Evolutionary conservation across 2,329 filamentous ascomycete genomes (phyloP), one percentile per base, ranked within the genome.

Genomic region (Pyricularia grisea): DNA sequence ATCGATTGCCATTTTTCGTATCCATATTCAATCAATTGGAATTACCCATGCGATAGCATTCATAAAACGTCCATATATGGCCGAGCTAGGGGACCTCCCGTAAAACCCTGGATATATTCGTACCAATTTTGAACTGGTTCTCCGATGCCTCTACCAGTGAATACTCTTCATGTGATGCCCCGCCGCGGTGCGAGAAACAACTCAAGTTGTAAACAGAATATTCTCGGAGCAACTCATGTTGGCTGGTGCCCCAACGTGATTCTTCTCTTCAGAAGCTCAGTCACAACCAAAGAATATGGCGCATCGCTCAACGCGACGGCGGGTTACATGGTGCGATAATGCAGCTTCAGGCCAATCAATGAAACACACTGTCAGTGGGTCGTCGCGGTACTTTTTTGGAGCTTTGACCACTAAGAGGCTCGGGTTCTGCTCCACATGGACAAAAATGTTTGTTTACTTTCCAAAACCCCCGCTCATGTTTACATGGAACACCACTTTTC

Each of bases 371-470:
- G 27, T 61, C 6, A 63, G 64, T 66, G 64, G 64, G 64, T 9
- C 30, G 11, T 12, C 30, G 30, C 64, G 64, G 64, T 27, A 63
- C 60, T 63, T 63, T 63, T 14, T 63, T 31, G 70, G 68, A 72
- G 71, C 71, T 72, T 69, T 69, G 71, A 67, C 71, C 71, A 71
- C n/a, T 30, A 9, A 20, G 17, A 66, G 17, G 30, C 30, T 36
- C 68, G 65, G 72, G 42, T n/a, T 27, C 17, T 20, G 23, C 25
- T 20, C 60, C 60, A 28, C 60, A 63, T 1, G 11, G 60, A 63
- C 60, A 20, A 28, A 63, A 30, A 30, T 63, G 60, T 63, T 63
- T 63, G 60, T 63, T 63, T 63, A 63, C 60, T 63, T 63, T 63
- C 60, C 60, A 63, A 30, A 73, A 71, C 71, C 68, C 66, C 66